phyloP scores from a whole-genome alignment of 2,329 filamentous ascomycete genomes.

The Colletotrichum theobromicola region DNA sequence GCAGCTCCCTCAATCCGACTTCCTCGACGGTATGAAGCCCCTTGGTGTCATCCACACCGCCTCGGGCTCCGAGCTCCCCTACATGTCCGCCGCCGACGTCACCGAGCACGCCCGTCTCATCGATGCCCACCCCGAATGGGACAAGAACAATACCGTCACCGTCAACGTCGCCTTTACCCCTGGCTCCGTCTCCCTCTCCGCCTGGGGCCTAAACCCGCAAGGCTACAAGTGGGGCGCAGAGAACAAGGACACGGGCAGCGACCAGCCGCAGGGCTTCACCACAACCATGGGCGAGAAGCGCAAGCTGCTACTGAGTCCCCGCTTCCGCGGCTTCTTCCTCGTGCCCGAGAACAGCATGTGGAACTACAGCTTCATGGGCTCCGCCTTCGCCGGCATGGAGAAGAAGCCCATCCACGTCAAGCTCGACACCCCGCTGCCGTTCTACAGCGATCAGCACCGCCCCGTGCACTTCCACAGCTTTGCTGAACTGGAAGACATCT shows the following conservation, averaged over 20 bases:
- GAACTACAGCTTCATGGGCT: constrained; percentile 99
- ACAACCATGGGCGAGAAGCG: constrained; percentile 94
- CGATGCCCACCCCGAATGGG: constrained; percentile 77
- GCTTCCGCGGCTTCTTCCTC: constrained; percentile 94
- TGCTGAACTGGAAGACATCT: constrained; percentile 94
- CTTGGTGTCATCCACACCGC: constrained; percentile 95
- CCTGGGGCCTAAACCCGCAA: constrained; percentile 89
- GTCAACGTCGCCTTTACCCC: constrained; percentile 97
- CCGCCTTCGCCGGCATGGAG: constrained; percentile 83
- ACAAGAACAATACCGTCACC: constrained; percentile 87
- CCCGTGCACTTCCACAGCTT: constrained; percentile 98
- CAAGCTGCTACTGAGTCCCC: constrained; percentile 89
- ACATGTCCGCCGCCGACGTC: constrained; percentile 95
- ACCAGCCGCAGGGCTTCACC: constrained; percentile 92
- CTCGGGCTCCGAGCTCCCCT: constrained; percentile 91
- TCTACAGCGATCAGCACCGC: constrained; percentile 92
- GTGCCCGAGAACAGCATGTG: constrained; percentile 89
- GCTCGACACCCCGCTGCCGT: constrained; percentile 87
- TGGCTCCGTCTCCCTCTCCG: constrained; percentile 91
- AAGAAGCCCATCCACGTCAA: constrained; percentile 92
- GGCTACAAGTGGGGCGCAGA: constrained; percentile 98
- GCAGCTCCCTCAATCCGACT: constrained; percentile 89
- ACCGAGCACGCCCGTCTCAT: constrained; percentile 93
- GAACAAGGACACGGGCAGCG: constrained; percentile 90
- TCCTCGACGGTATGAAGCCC: constrained; percentile 84